Evolutionary conservation across 164 flowering plant genomes (phyloP).

Genomic region (Akebia trifoliata): DNA sequence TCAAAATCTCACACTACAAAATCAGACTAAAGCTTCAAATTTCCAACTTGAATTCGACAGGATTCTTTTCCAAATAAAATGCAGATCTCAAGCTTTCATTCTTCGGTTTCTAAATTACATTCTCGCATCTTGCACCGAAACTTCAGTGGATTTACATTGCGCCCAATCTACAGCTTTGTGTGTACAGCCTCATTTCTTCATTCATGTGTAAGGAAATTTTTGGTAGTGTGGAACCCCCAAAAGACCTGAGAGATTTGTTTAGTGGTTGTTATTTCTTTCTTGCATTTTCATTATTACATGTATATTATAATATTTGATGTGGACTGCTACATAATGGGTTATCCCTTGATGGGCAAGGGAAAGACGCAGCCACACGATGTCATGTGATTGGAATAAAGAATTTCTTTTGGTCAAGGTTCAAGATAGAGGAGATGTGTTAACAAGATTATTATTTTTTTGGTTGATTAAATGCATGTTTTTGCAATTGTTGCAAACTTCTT

Average conservation of each 20-base stretch:
- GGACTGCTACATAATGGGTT: not conserved
- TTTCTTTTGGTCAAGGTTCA: not conserved
- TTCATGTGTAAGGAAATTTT: slow-evolving; percentile 41
- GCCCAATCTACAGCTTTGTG: slow-evolving; percentile 6
- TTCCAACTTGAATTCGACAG: slow-evolving; percentile 9
- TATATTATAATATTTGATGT: slow-evolving; percentile 9
- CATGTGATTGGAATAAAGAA: slow-evolving; percentile 13
- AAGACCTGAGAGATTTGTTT: slow-evolving; percentile 9
- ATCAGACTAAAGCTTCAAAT: not conserved
- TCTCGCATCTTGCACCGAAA: not conserved
- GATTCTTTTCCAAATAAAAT: slow-evolving; percentile 23
- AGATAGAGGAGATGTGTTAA: not conserved
- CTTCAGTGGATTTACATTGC: not conserved
- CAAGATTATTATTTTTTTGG: too few species aligned
- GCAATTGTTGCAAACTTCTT: too few species aligned
- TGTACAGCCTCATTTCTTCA: slow-evolving; percentile 37
- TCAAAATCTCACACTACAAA: slow-evolving; percentile 15
- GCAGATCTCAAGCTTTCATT: slow-evolving; percentile 6
- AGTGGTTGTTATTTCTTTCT: not conserved
- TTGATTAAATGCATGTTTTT: too few species aligned
- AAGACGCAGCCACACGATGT: too few species aligned
- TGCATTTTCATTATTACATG: slow-evolving; percentile 11
- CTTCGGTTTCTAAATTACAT: slow-evolving; percentile 4
- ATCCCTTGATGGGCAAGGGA: too few species aligned
- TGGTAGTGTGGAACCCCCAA: slow-evolving; percentile 24